phyloP scores from a whole-genome alignment of 2,329 filamentous ascomycete species.

The Penicillium sp. region DNA sequence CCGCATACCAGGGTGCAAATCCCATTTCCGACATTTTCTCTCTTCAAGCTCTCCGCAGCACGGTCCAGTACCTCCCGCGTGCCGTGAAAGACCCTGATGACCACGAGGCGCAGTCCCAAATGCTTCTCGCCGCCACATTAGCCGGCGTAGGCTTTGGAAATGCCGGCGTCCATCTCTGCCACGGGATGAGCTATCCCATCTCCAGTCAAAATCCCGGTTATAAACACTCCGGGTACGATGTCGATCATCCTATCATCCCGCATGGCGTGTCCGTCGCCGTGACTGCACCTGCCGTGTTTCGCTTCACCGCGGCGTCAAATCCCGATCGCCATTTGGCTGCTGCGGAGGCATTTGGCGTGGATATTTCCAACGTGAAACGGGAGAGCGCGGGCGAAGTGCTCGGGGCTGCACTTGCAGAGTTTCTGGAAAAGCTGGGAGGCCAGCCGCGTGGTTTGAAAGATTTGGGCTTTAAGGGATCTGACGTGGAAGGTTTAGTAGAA shows the following conservation, averaged over 20 bases:
- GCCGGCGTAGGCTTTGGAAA: conserved; percentile 97
- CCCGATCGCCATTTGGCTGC: conserved; percentile 86
- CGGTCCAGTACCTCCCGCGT: conserved; percentile 86
- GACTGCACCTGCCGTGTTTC: conserved; percentile 87
- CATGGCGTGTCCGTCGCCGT: conserved; percentile 95
- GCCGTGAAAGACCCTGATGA: conserved; percentile 85
- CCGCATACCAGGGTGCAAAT: conserved; percentile 94
- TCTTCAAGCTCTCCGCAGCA: conserved; percentile 72
- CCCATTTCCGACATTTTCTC: conserved; percentile 98
- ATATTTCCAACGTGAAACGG: conserved; percentile 77
- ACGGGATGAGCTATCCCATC: conserved; percentile 96
- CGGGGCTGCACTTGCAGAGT: conserved; percentile 72
- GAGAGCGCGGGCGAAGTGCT: conserved; percentile 87
- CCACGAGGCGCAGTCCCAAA: conserved; percentile 84
- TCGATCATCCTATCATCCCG: conserved; percentile 74
- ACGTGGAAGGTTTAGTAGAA: conserved; percentile 81
- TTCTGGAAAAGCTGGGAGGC: conserved; percentile 76
- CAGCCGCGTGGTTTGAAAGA: conserved; percentile 81
- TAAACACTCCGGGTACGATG: conserved; percentile 77
- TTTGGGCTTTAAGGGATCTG: conserved; percentile 67
- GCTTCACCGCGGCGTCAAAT: conserved; percentile 84
- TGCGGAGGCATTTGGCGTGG: conserved; percentile 84
- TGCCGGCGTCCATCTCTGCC: conserved; percentile 84
- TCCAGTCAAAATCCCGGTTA: conserved; percentile 92
- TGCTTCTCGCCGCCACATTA: conserved; percentile 89